Evolutionary conservation across 495 filamentous ascomycete genomes (phyloP).

Genomic region (Penicillium parvum): DNA sequence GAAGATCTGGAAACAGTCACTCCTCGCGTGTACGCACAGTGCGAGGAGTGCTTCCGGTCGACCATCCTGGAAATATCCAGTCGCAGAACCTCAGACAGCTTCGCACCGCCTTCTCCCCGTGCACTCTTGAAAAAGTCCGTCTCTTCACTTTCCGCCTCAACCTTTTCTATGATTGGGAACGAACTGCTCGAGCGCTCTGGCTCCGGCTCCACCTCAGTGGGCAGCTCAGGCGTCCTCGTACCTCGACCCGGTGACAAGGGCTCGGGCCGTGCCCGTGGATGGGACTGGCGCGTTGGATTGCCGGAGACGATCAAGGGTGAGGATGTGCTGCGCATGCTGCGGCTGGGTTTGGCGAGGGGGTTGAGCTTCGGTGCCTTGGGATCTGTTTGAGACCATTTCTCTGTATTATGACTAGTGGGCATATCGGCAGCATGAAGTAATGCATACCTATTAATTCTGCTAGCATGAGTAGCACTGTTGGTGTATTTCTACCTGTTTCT

Average conservation of each 20-base stretch:
- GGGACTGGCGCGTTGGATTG: constrained; percentile 79
- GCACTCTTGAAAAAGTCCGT: constrained; percentile 66
- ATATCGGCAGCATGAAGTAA: too few species aligned
- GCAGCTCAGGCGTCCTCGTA: constrained; percentile 53
- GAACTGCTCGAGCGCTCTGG: constrained; percentile 58
- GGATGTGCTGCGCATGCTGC: constrained; percentile 67
- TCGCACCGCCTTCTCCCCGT: constrained; percentile 50
- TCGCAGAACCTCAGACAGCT: constrained; percentile 39
- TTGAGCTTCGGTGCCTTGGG: constrained; percentile 36
- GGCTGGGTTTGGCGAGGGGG: constrained; percentile 68
- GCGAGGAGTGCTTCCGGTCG: constrained; percentile 62
- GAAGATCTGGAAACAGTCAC: constrained; percentile 80
- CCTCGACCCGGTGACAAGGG: constrained; percentile 36
- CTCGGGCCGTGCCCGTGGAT: constrained; percentile 50
- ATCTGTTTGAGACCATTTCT: constrained; percentile 16
- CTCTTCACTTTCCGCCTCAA: constrained; percentile 48
- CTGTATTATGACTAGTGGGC: constrained; percentile 16
- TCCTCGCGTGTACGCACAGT: constrained; percentile 61
- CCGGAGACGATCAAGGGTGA: constrained; percentile 51
- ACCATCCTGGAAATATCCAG: constrained; percentile 46
- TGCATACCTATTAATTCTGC: too few species aligned
- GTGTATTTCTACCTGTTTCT: too few species aligned
- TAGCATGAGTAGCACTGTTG: too few species aligned
- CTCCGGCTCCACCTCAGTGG: constrained; percentile 43
- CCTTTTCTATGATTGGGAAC: constrained; percentile 66